Percentiles rank a stretch among this genome's conserved stretches.
phyloP scores from a whole-genome alignment of 768 basidiomycete species.

The Xerocomus brunneocitrinus region DNA sequence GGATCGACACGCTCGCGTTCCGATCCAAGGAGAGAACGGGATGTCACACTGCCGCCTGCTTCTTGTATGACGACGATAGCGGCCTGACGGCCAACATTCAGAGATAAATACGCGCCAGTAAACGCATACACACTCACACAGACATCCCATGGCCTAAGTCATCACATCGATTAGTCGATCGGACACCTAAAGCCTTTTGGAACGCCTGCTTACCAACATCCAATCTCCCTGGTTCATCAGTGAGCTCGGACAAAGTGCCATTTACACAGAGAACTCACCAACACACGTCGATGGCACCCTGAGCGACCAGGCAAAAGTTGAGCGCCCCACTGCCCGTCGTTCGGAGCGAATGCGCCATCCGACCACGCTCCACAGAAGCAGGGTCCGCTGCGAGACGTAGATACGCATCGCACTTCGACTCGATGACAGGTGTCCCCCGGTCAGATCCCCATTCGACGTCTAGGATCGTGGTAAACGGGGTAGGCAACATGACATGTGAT shows the following conservation, averaged over 20 bases:
- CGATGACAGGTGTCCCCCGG: slow-evolving; percentile 51
- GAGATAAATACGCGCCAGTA: background rate
- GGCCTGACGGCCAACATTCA: slow-evolving; percentile 39
- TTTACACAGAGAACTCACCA: slow-evolving; percentile 48
- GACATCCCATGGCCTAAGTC: slow-evolving; percentile 73
- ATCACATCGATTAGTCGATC: background rate
- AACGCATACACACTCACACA: slow-evolving; percentile 42
- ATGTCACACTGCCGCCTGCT: slow-evolving; percentile 76
- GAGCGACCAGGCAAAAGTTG: slow-evolving; percentile 82
- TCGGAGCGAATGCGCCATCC: slow-evolving; percentile 81
- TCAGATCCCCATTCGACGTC: slow-evolving; percentile 91
- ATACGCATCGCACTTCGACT: slow-evolving; percentile 63
- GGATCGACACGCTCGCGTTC: slow-evolving; percentile 32
- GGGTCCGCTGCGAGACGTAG: slow-evolving; percentile 70
- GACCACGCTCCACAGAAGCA: slow-evolving; percentile 49
- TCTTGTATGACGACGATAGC: slow-evolving; percentile 88
- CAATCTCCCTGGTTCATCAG: slow-evolving; percentile 62
- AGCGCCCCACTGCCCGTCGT: slow-evolving; percentile 81
- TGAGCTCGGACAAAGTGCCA: background rate
- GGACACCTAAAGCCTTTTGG: background rate
- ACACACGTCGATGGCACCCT: slow-evolving; percentile 82
- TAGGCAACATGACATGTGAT: background rate
- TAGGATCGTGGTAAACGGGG: slow-evolving; percentile 14
- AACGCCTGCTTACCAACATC: slow-evolving; percentile 47
- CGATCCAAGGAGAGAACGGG: slow-evolving; percentile 43